A percentile compares a stretch with the other conserved stretches of the same genome.
These are phyloP conservation scores for Phoma herbarum DNA, from an alignment of 2,329 filamentous ascomycete species.

Conservation along the genomic window DNA sequence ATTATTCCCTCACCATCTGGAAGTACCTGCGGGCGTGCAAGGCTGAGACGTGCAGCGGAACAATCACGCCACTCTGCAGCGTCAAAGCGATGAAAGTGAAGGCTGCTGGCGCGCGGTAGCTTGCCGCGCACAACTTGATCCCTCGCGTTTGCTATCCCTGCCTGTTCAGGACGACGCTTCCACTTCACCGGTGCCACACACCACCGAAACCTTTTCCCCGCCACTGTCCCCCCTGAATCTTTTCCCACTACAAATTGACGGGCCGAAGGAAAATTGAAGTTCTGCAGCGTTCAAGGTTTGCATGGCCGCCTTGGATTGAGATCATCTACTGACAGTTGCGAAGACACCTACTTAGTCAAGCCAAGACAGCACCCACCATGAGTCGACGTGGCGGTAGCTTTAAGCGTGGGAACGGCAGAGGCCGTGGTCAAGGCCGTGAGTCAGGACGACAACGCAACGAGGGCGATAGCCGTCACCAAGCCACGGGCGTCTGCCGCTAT, in stretches of 20 bases:
- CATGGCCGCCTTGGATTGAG: no score
- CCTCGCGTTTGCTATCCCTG: conserved; percentile 2
- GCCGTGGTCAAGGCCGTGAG: not conserved
- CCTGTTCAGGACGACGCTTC: conserved; percentile 2
- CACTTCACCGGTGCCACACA: conserved; percentile 5
- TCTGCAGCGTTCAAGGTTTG: not conserved
- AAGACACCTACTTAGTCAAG: not conserved
- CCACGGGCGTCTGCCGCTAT: not conserved
- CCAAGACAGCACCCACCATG: not conserved
- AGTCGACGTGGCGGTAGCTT: not conserved
- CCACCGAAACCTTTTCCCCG: not conserved
- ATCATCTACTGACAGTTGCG: not conserved
- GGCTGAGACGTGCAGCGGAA: not conserved
- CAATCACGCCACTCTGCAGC: not conserved
- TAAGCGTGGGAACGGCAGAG: not conserved
- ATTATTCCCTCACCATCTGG: not conserved
- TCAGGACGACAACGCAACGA: not conserved
- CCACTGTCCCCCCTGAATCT: not conserved
- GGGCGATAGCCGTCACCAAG: not conserved
- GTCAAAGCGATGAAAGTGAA: conserved; percentile 1
- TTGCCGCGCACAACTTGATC: not conserved
- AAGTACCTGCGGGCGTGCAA: not conserved
- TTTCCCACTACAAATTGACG: not conserved
- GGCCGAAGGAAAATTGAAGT: not conserved
- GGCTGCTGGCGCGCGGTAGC: not conserved